Conservation (phyloP, 345 rosid species). For the Mangifera indica region DNA sequence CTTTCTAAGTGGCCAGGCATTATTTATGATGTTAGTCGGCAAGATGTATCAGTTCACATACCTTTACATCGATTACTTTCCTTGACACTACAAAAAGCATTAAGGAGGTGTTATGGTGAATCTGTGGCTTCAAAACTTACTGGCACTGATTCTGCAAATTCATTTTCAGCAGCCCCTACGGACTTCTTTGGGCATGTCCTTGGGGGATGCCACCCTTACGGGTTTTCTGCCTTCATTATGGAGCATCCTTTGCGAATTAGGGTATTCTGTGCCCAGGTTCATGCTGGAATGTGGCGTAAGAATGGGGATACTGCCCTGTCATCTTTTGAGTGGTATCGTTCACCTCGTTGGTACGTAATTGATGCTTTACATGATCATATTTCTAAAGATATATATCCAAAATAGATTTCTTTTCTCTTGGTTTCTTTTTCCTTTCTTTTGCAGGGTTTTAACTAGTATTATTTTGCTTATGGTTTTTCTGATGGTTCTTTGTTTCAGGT, state of each 20-base stretch:
- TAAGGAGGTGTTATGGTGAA: constrained; percentile 64
- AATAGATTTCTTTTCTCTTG: not conserved
- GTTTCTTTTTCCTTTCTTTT: too few relatives aligned
- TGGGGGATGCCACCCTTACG: constrained; percentile 60
- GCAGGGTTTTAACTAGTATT: not conserved
- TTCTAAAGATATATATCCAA: not conserved
- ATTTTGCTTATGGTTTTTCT: constrained; percentile 11
- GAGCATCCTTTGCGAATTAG: constrained; percentile 87
- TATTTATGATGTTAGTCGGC: constrained; percentile 69
- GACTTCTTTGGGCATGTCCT: constrained; percentile 72
- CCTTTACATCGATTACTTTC: constrained; percentile 83
- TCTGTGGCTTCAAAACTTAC: constrained; percentile 31
- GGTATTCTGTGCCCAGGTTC: constrained; percentile 88
- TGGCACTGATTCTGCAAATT: constrained; percentile 29
- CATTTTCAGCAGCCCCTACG: constrained; percentile 28
- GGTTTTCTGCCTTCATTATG: constrained; percentile 83
- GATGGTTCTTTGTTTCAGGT: constrained; percentile 54
- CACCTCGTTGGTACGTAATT: constrained; percentile 69
- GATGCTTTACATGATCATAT: constrained; percentile 9
- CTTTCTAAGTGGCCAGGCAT: constrained; percentile 72
- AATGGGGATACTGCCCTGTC: constrained; percentile 76
- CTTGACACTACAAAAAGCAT: constrained; percentile 66
- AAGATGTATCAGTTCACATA: constrained; percentile 76
- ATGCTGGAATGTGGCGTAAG: constrained; percentile 96
- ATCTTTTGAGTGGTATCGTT: constrained; percentile 74